Evolutionary conservation across 805 yeast genomes (phyloP).

Genomic region (Wickerhamiella galacta): DNA sequence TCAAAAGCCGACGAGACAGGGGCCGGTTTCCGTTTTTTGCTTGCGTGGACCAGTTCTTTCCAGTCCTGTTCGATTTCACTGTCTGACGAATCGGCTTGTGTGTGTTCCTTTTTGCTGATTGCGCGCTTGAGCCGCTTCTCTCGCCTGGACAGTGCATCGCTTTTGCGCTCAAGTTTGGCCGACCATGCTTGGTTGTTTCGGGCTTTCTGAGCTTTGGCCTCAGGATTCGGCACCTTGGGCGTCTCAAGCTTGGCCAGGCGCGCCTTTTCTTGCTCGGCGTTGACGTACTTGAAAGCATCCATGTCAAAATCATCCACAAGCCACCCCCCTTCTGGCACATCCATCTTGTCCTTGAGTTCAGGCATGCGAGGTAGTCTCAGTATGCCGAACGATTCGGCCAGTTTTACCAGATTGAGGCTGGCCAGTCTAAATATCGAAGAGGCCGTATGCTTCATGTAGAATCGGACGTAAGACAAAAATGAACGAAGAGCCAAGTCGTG

Average conservation of each 20-base stretch:
- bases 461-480: constrained; percentile 67
- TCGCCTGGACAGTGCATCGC: constrained; percentile 42
- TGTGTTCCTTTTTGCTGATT: constrained; percentile 27
- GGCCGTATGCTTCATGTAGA: constrained; percentile 78
- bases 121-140: constrained; percentile 55
- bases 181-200: constrained; percentile 63
- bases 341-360: constrained; percentile 40
- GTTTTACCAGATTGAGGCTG: constrained; percentile 49
- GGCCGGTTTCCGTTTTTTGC: constrained; percentile 42
- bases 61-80: constrained; percentile 51
- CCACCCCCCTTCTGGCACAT: constrained; percentile 63
- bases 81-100: constrained; percentile 16
- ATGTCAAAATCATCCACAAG: constrained; percentile 44
- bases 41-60: constrained; percentile 63
- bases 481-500: constrained; percentile 70
- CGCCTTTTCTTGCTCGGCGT: constrained; percentile 42
- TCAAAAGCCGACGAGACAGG: constrained; percentile 37
- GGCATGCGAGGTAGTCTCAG: constrained; percentile 89
- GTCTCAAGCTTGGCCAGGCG: constrained; percentile 43
- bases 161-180: constrained; percentile 44
- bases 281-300: constrained; percentile 49
- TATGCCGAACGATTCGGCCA: constrained; percentile 66
- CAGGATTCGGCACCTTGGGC: constrained; percentile 20
- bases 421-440: constrained; percentile 69
- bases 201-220: constrained; percentile 6